phyloP scores from a whole-genome alignment of 805 yeast species.

The Schwanniomyces sp. region DNA sequence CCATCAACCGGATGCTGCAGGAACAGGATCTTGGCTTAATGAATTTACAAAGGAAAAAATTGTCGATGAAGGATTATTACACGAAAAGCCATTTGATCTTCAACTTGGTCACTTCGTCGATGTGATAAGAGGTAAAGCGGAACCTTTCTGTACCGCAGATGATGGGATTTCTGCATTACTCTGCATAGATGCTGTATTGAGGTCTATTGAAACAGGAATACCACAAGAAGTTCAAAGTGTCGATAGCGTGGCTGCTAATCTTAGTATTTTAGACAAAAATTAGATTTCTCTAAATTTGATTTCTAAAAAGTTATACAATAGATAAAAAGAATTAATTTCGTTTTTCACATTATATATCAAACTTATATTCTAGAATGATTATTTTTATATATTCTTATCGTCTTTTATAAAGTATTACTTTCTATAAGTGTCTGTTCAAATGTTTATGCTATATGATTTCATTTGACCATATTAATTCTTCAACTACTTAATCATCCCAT shows the following conservation, averaged over 20 bases:
- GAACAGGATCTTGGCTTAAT: conserved; percentile 20
- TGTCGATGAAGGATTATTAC: conserved; percentile 10
- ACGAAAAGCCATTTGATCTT: conserved; percentile 32
- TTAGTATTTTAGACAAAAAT: conserved; percentile 12
- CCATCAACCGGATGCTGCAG: conserved; percentile 20
- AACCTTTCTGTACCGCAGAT: conserved; percentile 31
- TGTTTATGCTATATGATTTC: too few species aligned
- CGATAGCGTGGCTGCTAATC: conserved; percentile 20
- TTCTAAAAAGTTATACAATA: neutral
- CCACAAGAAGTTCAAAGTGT: conserved; percentile 29
- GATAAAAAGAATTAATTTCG: neutral
- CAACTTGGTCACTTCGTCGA: conserved; percentile 39
- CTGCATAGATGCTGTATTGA: conserved; percentile 35
- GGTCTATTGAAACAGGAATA: conserved; percentile 31
- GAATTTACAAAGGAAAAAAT: conserved; percentile 17
- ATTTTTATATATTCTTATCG: too few species aligned
- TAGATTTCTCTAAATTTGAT: neutral
- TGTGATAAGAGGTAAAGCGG: conserved; percentile 26
- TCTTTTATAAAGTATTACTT: too few species aligned
- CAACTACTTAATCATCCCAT: too few species aligned
- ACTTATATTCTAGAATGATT: neutral
- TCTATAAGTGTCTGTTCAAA: too few species aligned
- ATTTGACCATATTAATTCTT: too few species aligned
- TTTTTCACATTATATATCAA: neutral
- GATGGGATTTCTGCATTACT: conserved; percentile 39